Base-by-base conservation (phyloP, 2,329 filamentous ascomycete species). In the Alternaria angustiovoidea region DNA sequence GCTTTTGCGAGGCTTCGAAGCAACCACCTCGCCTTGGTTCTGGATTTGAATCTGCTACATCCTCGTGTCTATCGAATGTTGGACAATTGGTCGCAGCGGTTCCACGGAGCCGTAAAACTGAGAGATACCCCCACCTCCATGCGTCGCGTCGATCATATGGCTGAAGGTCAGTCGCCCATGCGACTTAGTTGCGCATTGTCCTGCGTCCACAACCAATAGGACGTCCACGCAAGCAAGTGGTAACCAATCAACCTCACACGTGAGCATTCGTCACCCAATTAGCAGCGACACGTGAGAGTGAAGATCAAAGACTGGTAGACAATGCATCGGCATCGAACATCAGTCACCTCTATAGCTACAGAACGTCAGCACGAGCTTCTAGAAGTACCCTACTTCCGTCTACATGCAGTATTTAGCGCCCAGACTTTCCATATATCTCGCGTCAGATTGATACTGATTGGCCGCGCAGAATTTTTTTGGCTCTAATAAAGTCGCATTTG, bases 221-320 rank as follows among this genome's bases (percentile, higher is more conserved):
- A 18, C 24, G 44, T 30, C 62, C 53, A 67, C 62, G 61, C 64
- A 67, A 67, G 53, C 28, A 43, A 18, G 8, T 30, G 42, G 34
- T 11, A 58, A n/a, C 63, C 61, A 66, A 66, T 65, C 22, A 52
- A 64, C 24, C 16, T 24, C n/a, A 64, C 68, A 70, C 66, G 65
- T 68, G 70, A 65, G 64, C 52, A 9, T 12, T 32, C 26, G 30
- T 30, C 42, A 34, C 14, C 57, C 59, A 61, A 57, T 59, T n/a
- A 47, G 20, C 16, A 39, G 8, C 9, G 26, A 54, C 57, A 62
- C 39, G 53, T 57, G 62, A 52, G 41, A 47, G 26, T n/a, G 14
- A 28, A 30, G 36, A 38, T 32, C 32, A 36, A 39, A 34, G 26
- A 26, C 24, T 30, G 22, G 18, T 18, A 24, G n/a, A 41, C 26